phyloP scores from a whole-genome alignment of 2,329 filamentous ascomycete species.

The Colletotrichum sp. region DNA sequence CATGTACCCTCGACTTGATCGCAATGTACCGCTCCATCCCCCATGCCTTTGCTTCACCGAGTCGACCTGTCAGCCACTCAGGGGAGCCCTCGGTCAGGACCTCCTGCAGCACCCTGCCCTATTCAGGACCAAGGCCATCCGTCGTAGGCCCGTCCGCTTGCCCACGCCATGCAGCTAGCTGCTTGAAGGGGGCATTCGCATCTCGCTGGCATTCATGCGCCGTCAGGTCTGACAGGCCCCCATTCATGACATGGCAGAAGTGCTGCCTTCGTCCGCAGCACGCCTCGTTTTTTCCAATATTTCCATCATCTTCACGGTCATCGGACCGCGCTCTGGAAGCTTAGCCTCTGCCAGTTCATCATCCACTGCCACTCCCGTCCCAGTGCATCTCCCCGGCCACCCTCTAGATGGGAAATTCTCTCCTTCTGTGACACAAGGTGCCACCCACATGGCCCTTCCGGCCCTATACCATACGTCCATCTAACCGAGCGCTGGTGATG shows the following conservation, averaged over 20 bases:
- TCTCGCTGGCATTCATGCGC: background rate
- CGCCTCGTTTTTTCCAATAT: background rate
- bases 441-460: background rate
- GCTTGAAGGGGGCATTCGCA: background rate
- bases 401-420: background rate
- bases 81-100: slow-evolving; percentile 3
- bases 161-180: slow-evolving; percentile 10
- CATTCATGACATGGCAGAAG: background rate
- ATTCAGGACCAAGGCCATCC: background rate
- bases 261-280: background rate
- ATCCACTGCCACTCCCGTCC: background rate
- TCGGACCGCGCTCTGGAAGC: slow-evolving; percentile 7
- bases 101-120: slow-evolving; percentile 13
- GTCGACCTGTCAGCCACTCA: slow-evolving; percentile 10
- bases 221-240: background rate
- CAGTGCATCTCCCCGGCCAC: background rate
- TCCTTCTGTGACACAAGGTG: background rate
- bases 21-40: background rate
- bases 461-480: background rate
- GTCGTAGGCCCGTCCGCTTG: background rate
- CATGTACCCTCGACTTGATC: slow-evolving; percentile 5
- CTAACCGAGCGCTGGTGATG: background rate
- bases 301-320: slow-evolving; percentile 4
- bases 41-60: slow-evolving; percentile 16
- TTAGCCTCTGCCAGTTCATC: background rate